A percentile compares a stretch with the other conserved stretches of the same genome.
phyloP scores from a whole-genome alignment of 768 basidiomycete species.

The Tephrocybe rancida region DNA sequence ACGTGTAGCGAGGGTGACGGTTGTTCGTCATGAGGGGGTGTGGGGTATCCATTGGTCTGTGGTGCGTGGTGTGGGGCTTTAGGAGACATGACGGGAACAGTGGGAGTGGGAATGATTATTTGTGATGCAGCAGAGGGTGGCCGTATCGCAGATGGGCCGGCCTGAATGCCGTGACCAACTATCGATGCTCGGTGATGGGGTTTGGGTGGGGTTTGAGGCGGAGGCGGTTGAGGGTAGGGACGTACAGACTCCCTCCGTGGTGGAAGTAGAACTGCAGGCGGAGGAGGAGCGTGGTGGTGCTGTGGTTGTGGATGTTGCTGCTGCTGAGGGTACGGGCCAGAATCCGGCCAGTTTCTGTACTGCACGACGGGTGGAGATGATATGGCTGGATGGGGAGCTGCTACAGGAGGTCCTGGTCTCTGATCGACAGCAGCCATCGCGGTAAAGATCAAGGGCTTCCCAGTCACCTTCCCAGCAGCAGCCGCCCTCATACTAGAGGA shows the following conservation, averaged over 20 bases:
- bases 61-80: neutral
- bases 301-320: neutral
- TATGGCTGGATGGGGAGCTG: neutral
- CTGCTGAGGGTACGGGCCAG: slow-evolving; percentile 2
- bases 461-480: slow-evolving; percentile 27
- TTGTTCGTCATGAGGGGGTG: neutral
- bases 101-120: neutral
- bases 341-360: neutral
- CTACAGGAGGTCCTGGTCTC: slow-evolving; percentile 8
- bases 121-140: neutral
- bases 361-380: neutral
- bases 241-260: slow-evolving; percentile 6
- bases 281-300: slow-evolving; percentile 1
- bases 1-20: neutral
- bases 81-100: slow-evolving; percentile 5
- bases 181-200: neutral
- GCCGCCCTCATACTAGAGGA: slow-evolving; percentile 22
- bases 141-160: neutral
- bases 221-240: neutral
- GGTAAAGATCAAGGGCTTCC: slow-evolving; percentile 66
- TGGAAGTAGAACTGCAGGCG: neutral
- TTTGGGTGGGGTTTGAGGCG: neutral
- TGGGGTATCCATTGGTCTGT: neutral
- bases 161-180: neutral
- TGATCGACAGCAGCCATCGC: slow-evolving; percentile 46